Evolutionary conservation across 73 alveolate species (phyloP), one percentile per base, ranked within the genome.

Genomic region (Stentor coeruleus): DNA sequence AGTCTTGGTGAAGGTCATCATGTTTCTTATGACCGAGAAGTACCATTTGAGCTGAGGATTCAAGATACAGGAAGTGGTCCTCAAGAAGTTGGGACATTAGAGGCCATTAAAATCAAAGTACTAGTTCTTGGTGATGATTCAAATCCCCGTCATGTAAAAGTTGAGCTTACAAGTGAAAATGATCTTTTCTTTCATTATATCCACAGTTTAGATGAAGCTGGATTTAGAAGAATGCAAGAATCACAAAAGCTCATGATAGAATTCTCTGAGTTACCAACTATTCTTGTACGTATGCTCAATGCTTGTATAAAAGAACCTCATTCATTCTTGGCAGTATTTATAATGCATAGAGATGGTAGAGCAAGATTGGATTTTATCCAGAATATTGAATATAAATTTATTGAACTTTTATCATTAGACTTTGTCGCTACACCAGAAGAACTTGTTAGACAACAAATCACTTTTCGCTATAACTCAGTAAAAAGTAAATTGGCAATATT

Each of bases 141-240:
- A 11, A 82, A 58, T 59, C 86, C 84, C 28, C 85, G 66, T 55
- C 85, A 88, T 20, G 77, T 90, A 59, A 91, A 91, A 86, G 81
- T 96, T 3, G 98, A 96, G 75, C 89, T 96, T 60, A 89, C 98
- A 72, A 89, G 98, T 79, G 99, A 96, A 79, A 93, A 91, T 86
- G 99, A 96, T 84, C 86, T 96, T 80, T 93, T 93, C 87, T 96
- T 96, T 91, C 98, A 95, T 82, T 96, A 87, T 84, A 83, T 92
- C n/a, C 95, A 86, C 82, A 30, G 72, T 84, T 72, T 87, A 15
- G 93, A 87, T 87, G 91, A 84, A 74, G 38, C 74, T 40, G 59
- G 35, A n/a, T 75, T 75, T 38, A 28, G 3, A 28, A 15, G 28
- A 3, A 15, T 75, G 0, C 87, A 91, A 88, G 92, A 86, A 74